phyloP scores from a whole-genome alignment of 225 moss, liverwort and hornwort species.

The Anthoceros angustus region DNA sequence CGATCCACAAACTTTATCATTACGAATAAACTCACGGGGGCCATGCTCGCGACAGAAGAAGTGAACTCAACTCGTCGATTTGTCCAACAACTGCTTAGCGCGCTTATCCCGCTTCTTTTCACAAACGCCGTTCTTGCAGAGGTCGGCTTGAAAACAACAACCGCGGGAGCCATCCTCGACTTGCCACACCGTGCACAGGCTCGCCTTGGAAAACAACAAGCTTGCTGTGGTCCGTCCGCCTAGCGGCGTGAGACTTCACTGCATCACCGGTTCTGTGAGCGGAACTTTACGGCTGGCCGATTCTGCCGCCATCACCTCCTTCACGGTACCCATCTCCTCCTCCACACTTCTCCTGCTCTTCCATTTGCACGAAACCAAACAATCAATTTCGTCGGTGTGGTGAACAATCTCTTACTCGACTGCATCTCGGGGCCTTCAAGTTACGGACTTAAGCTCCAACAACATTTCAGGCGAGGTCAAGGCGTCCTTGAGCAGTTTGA shows the following conservation, averaged over 20 bases:
- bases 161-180: not conserved
- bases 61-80: constrained; percentile 4
- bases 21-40: constrained; percentile 10
- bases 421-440: not conserved
- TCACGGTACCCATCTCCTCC: not conserved
- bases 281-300: constrained; percentile 7
- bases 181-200: not conserved
- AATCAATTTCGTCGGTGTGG: not conserved
- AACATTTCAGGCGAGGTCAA: not conserved
- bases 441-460: constrained; percentile 14
- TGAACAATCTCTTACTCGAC: not conserved
- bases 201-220: constrained; percentile 15
- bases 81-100: constrained; percentile 12
- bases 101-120: constrained; percentile 10
- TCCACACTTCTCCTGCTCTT: not conserved
- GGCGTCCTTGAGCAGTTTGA: constrained; percentile 1
- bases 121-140: not conserved
- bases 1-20: constrained; percentile 7
- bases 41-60: not conserved
- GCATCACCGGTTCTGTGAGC: constrained; percentile 11
- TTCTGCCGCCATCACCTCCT: constrained; percentile 4
- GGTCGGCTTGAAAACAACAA: not conserved
- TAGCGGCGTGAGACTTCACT: not conserved
- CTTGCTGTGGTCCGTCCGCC: constrained; percentile 3
- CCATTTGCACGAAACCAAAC: not conserved